Percentiles rank a stretch among this genome's conserved stretches.
Conservation (phyloP, 2,329 filamentous ascomycete genomes). For the Laburnicola sp. region DNA sequence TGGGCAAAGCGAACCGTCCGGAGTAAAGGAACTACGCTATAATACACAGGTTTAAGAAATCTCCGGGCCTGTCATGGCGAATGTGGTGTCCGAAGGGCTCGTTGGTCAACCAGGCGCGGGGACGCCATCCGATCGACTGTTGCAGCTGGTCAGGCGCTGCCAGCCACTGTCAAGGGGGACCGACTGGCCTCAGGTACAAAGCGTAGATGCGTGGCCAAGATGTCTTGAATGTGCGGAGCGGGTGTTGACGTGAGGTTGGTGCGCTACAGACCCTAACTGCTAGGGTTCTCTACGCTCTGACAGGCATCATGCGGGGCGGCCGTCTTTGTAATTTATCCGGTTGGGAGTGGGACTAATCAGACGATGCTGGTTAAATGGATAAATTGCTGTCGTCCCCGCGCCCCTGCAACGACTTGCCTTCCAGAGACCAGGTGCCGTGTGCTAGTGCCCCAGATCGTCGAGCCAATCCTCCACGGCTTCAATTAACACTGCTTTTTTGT, state of each 20-base stretch:
- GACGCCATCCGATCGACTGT: conserved; percentile 15
- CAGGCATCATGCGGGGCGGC: conserved; percentile 18
- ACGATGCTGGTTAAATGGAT: conserved; percentile 16
- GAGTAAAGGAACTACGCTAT: conserved; percentile 29
- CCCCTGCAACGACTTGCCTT: conserved; percentile 12
- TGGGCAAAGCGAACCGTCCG: conserved; percentile 23
- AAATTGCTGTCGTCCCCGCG: conserved; percentile 15
- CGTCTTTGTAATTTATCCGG: conserved; percentile 21
- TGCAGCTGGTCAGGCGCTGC: conserved; percentile 30
- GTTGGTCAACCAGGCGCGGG: conserved; percentile 13
- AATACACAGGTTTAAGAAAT: conserved; percentile 19
- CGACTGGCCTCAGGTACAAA: conserved; percentile 14
- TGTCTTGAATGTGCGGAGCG: conserved; percentile 13
- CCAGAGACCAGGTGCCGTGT: conserved; percentile 24
- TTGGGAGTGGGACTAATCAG: conserved; percentile 8
- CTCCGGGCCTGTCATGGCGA: conserved; percentile 16
- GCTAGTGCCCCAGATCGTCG: conserved; percentile 29
- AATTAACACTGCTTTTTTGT: conserved; percentile 37
- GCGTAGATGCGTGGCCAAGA: conserved; percentile 18
- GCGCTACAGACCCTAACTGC: conserved; percentile 12
- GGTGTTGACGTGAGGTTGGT: conserved; percentile 20
- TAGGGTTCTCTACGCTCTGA: conserved; percentile 5
- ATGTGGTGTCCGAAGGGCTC: conserved; percentile 11
- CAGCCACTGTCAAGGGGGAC: conserved; percentile 27
- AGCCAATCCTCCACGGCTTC: conserved; percentile 29